These are phyloP conservation scores for Nothophytophthora sp. DNA, from an alignment of 352 stramenopile genomes.

Conservation along the genomic window DNA sequence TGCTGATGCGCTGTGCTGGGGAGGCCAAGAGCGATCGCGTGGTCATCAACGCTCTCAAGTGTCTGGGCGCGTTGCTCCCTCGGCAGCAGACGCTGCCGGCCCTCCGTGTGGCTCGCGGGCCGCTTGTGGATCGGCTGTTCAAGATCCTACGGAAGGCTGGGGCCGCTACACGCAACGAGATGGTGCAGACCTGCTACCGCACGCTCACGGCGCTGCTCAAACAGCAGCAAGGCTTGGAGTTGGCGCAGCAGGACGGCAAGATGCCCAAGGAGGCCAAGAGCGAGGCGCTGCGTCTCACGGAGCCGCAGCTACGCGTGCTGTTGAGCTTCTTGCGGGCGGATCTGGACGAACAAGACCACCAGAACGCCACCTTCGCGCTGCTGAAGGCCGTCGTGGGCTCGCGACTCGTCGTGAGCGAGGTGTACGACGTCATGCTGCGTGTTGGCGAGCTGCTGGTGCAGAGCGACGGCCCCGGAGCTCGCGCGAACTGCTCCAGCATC, in stretches of 20 bases:
- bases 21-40: constrained; percentile 92
- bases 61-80: constrained; percentile 86
- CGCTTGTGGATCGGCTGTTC: constrained; percentile 92
- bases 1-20: constrained; percentile 91
- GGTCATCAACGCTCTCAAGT: constrained; percentile 93
- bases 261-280: constrained; percentile 33
- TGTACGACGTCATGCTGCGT: constrained; percentile 97
- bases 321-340: constrained; percentile 92
- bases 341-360: constrained; percentile 93
- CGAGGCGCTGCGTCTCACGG: constrained; percentile 53
- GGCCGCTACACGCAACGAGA: constrained; percentile 92
- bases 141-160: constrained; percentile 91
- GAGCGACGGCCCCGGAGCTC: constrained; percentile 88
- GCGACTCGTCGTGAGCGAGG: constrained; percentile 91
- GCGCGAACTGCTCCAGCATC: constrained; percentile 77
- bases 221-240: constrained; percentile 35
- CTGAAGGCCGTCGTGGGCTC: constrained; percentile 92
- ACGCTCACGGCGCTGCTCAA: constrained; percentile 91
- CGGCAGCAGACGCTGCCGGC: constrained; percentile 88
- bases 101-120: constrained; percentile 72
- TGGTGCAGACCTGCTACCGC: constrained; percentile 96
- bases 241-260: constrained; percentile 23
- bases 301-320: constrained; percentile 82
- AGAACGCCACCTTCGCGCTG: constrained; percentile 94
- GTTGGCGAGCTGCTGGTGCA: constrained; percentile 94